Evolutionary conservation across 192 early-diverging fungal genomes (phyloP), one percentile per base, ranked within the genome.

Genomic region (Rhizophlyctis rosea): DNA sequence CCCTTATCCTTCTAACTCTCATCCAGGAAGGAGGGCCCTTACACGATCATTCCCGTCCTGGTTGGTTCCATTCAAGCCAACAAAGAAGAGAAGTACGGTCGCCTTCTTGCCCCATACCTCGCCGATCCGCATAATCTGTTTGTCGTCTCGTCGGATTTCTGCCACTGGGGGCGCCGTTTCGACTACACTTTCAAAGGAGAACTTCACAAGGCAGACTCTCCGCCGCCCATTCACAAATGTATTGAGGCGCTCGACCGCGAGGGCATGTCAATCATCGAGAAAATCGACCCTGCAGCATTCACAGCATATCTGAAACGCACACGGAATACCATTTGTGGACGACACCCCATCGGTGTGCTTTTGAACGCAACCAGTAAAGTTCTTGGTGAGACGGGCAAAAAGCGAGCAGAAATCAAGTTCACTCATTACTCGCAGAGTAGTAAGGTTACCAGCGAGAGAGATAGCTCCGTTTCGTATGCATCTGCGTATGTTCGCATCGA

Each of bases 141-240:
- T 81, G 81, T 98, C 23, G 79, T 98, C n/a, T 98, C 96, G 31
- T 90, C 88, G 0, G 96, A 98, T 67, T 98, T 98, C 69, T 97
- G 96, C 72, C 96, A 98, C 72, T 98, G 93, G 88, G 96, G 96
- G 13, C 67, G 69, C 25, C 89, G 95, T 16, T 98, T 98, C 71
- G 47, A 67, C 34, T 97, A 90, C 77, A 91, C 86, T 0, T 86
- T 82, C 67, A 87, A 90, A 24, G 61, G 33, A 11, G 3, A 62
- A 61, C 58, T 11, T 64, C 62, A 27, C 23, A 28, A 33, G 47
- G 16, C 3, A 33, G 2, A 33, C 27, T 2, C 28, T 18, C 61
- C 29, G 47, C 32, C 59, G 39, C 84, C 90, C 11, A 95, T 97
- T 48, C 79, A 87, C 71, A 61, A 90, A 64, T 86, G 85, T 13